Percentiles rank a stretch among this genome's conserved stretches.
Conservation (phyloP, 306 rosid species). For the Gastrolobium villosum region DNA sequence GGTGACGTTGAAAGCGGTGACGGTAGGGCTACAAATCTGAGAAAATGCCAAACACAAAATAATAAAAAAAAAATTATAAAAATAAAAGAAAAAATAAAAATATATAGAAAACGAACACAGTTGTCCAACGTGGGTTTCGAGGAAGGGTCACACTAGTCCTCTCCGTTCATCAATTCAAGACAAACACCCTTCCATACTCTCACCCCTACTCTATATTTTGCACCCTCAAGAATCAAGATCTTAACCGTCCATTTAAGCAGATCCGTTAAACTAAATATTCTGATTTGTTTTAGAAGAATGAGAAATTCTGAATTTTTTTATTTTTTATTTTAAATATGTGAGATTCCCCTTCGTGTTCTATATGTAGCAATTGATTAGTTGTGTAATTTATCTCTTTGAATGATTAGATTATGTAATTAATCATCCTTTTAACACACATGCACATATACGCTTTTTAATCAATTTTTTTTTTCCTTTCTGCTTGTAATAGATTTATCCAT, state of each 20-base stretch:
- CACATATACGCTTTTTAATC: too few relatives aligned
- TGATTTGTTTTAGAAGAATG: too few relatives aligned
- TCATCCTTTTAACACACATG: too few relatives aligned
- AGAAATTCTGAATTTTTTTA: too few relatives aligned
- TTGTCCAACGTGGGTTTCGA: slow-evolving; percentile 43
- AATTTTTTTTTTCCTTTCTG: too few relatives aligned
- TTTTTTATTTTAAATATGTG: too few relatives aligned
- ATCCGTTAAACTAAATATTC: too few relatives aligned
- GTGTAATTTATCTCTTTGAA: too few relatives aligned
- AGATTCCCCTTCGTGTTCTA: too few relatives aligned
- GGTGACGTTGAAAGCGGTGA: slow-evolving; percentile 33
- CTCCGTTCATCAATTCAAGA: slow-evolving; percentile 31
- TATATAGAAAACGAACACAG: not conserved
- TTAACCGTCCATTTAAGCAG: not conserved
- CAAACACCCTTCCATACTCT: slow-evolving; percentile 8
- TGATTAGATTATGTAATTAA: too few relatives aligned
- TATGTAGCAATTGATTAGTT: too few relatives aligned
- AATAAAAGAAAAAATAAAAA: not conserved
- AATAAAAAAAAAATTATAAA: not conserved
- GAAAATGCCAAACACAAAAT: slow-evolving; percentile 29
- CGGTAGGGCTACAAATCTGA: slow-evolving; percentile 30
- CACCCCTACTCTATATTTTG: not conserved
- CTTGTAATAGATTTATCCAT: too few relatives aligned
- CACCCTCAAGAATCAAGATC: slow-evolving; percentile 29
- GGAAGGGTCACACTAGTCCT: not conserved